Conservation (phyloP, 805 yeast species). For the Cyberlindnera sargentensis region DNA sequence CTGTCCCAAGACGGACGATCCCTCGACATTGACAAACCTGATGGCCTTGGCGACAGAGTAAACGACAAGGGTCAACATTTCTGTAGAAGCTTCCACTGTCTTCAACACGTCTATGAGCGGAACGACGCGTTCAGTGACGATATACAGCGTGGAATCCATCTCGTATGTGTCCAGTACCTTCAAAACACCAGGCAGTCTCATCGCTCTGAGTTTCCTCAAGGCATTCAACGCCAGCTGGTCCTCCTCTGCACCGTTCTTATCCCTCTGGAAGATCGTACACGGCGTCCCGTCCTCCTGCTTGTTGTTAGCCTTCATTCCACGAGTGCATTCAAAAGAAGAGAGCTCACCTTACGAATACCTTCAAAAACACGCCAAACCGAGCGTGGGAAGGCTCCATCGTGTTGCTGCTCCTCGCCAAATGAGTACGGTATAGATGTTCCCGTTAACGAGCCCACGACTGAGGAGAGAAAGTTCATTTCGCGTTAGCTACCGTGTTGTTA, state of each 20-base stretch:
- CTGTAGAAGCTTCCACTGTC: conserved; percentile 25
- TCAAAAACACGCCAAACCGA: conserved; percentile 59
- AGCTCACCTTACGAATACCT: conserved; percentile 39
- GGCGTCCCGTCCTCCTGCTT: conserved; percentile 39
- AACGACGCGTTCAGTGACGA: conserved; percentile 60
- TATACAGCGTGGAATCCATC: conserved; percentile 46
- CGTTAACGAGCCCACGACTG: conserved; percentile 50
- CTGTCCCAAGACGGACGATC: conserved; percentile 55
- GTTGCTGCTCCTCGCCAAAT: conserved; percentile 36
- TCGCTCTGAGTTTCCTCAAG: conserved; percentile 40
- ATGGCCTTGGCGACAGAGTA: conserved; percentile 48
- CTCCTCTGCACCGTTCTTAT: conserved; percentile 31
- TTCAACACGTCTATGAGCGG: conserved; percentile 41
- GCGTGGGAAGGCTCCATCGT: conserved; percentile 26
- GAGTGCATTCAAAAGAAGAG: neutral
- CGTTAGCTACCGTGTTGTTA: neutral
- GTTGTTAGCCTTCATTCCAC: neutral
- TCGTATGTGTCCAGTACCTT: conserved; percentile 57
- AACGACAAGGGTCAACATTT: conserved; percentile 46
- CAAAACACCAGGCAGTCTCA: conserved; percentile 66
- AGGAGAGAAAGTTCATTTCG: conserved; percentile 62
- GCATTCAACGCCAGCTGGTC: conserved; percentile 38
- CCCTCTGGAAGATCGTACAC: conserved; percentile 64
- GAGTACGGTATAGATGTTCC: conserved; percentile 54
- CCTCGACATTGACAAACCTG: conserved; percentile 49